Evolutionary conservation across 176 grass and related monocot genomes (phyloP).

Genomic region (Luzula sylvatica): DNA sequence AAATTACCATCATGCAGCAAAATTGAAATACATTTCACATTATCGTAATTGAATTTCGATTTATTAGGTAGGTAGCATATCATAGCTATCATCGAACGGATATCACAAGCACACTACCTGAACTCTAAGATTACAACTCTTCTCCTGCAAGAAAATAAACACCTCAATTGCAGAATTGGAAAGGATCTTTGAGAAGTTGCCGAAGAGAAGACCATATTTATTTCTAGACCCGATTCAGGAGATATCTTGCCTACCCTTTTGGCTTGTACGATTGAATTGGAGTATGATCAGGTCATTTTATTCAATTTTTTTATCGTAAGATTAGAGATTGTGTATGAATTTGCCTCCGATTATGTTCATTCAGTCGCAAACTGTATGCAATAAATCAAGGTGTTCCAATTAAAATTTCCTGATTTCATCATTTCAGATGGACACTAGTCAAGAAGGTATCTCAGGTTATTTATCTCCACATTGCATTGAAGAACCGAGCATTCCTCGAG

Average conservation of each 20-base stretch:
- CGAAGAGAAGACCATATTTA: slow-evolving; percentile 48
- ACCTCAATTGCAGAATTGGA: slow-evolving; percentile 13
- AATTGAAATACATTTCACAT: too few relatives aligned
- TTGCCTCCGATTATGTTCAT: background rate
- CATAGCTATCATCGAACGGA: slow-evolving; percentile 2
- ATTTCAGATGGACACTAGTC: too few relatives aligned
- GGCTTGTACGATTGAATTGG: slow-evolving; percentile 84
- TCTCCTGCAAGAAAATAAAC: too few relatives aligned
- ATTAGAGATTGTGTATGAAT: slow-evolving; percentile 2
- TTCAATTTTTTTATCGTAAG: too few relatives aligned
- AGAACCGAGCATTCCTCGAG: slow-evolving; percentile 81
- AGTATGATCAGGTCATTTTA: slow-evolving; percentile 73
- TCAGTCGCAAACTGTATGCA: slow-evolving; percentile 3
- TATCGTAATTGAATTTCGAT: too few relatives aligned
- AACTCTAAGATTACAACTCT: background rate
- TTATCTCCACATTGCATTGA: slow-evolving; percentile 86
- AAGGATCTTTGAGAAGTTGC: slow-evolving; percentile 72
- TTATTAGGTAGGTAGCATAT: too few relatives aligned
- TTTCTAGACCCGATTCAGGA: slow-evolving; percentile 72
- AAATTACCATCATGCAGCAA: too few relatives aligned
- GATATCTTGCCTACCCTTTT: slow-evolving; percentile 92
- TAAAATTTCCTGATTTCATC: too few relatives aligned
- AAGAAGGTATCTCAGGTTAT: slow-evolving; percentile 96
- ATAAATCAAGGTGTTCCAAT: too few relatives aligned
- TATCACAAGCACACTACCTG: slow-evolving; percentile 10